Base-by-base conservation (phyloP, 768 basidiomycete species). In the Lactarius akahatsu region DNA sequence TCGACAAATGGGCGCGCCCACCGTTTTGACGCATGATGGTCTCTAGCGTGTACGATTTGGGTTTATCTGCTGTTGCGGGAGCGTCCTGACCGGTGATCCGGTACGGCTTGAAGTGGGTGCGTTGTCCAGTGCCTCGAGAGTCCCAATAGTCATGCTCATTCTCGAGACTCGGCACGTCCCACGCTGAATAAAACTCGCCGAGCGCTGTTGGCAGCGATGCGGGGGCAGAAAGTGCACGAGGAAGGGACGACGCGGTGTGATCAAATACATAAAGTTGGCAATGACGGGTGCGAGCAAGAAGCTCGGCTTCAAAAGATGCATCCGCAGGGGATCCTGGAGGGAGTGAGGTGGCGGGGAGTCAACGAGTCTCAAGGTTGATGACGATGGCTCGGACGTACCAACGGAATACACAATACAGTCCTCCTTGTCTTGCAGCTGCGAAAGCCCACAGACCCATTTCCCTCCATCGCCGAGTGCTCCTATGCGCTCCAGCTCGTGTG, bases 401-500 rank as follows among this genome's bases (percentile, higher is more conserved):
- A 88, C 80, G 3, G 86, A 85, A 68, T 89, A 89, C 61, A 89
- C 76, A 57, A 87, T 74, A 71, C 87, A 88, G 57, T 84, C 78
- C 26, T 74, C 75, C 74, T 87, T 87, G 59, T 81, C 76, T 61
- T 77, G 76, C 6, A 89, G 75, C 3, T 83, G 79, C 28, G 83
- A 83, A 30, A 88, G 71, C 2, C 88, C 88, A 70, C 88, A 89
- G 18, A 86, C 79, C 85, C 86, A 89, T 75, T 89, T 89, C 16
- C 88, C 87, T 16, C 88, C 87, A 72, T 88, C 87, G 20, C 86
- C 86, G 10, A 89, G 75, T 16, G 80, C 78, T 47, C 80, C 80
- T 59, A 81, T 64, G 26, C 80, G 80, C 67, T 81, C 77, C 15
- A 77, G 59, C 60, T 79, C 75, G 65, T 81, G 80, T 26, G 82